phyloP scores from a whole-genome alignment of 2,329 filamentous ascomycete genomes.

The Aspergillus latus region DNA sequence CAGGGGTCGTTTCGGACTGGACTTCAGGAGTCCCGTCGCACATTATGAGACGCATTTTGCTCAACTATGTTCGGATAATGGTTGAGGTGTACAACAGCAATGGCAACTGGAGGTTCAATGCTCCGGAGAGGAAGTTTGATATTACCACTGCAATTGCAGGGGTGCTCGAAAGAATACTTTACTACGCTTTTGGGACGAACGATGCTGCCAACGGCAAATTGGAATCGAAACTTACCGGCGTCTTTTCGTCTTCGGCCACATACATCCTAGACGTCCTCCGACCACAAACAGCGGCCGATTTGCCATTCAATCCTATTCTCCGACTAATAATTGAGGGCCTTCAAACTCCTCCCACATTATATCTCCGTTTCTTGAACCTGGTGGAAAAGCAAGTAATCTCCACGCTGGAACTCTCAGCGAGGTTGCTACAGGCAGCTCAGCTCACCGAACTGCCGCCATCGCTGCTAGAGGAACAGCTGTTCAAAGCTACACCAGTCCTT shows the following conservation, averaged over 20 bases:
- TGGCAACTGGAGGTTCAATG: constrained; percentile 78
- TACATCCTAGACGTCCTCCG: constrained; percentile 78
- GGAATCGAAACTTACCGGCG: constrained; percentile 56
- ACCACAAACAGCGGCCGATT: constrained; percentile 64
- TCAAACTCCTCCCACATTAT: constrained; percentile 62
- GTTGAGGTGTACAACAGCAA: constrained; percentile 85
- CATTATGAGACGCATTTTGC: constrained; percentile 68
- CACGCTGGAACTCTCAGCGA: constrained; percentile 66
- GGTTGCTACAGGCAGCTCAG: constrained; percentile 68
- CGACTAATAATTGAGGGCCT: constrained; percentile 66
- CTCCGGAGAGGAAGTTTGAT: constrained; percentile 65
- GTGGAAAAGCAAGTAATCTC: constrained; percentile 64
- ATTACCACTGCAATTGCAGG: constrained; percentile 68
- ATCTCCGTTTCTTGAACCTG: constrained; percentile 55
- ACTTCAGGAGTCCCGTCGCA: constrained; percentile 75
- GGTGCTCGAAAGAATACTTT: constrained; percentile 69
- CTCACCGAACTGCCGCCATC: constrained; percentile 63
- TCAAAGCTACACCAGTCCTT: constrained; percentile 74
- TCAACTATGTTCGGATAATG: constrained; percentile 71
- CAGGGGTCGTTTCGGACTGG: constrained; percentile 46
- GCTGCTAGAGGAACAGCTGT: constrained; percentile 73
- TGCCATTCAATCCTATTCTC: constrained; percentile 76
- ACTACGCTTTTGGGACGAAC: constrained; percentile 73
- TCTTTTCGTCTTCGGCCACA: constrained; percentile 70
- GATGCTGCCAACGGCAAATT: constrained; percentile 51